Conservation (phyloP, 345 rosid species). For the Gossypioides kirkii region DNA sequence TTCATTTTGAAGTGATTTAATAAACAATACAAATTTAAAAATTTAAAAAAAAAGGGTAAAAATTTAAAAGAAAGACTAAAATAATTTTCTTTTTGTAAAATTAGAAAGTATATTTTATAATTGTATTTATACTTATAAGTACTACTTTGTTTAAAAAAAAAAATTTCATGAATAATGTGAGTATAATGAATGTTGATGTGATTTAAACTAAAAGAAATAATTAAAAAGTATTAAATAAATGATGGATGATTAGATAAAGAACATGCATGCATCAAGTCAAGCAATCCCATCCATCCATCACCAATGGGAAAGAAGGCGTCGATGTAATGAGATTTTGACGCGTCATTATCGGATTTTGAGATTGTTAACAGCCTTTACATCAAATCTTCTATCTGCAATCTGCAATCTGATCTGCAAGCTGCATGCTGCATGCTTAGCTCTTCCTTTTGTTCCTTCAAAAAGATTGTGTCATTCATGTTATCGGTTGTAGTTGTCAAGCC, state of each 20-base stretch:
- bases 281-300: neutral
- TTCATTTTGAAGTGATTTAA: too few relatives aligned
- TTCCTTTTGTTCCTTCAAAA: neutral
- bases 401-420: too few relatives aligned
- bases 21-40: accelerated
- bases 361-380: neutral
- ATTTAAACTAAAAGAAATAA: too few relatives aligned
- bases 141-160: too few relatives aligned
- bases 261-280: neutral
- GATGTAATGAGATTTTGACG: too few relatives aligned
- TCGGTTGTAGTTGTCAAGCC: neutral
- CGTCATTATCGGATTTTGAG: neutral
- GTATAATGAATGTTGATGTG: too few relatives aligned
- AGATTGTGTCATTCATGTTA: too few relatives aligned
- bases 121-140: too few relatives aligned
- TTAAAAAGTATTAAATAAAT: neutral
- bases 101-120: too few relatives aligned
- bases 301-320: neutral
- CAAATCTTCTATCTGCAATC: neutral
- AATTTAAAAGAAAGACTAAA: too few relatives aligned
- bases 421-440: neutral
- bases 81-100: too few relatives aligned
- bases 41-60: accelerated
- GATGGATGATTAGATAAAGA: neutral
- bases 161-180: too few relatives aligned